Conservation (phyloP, 2,329 filamentous ascomycete species). For the Uncinocarpus reesii region DNA sequence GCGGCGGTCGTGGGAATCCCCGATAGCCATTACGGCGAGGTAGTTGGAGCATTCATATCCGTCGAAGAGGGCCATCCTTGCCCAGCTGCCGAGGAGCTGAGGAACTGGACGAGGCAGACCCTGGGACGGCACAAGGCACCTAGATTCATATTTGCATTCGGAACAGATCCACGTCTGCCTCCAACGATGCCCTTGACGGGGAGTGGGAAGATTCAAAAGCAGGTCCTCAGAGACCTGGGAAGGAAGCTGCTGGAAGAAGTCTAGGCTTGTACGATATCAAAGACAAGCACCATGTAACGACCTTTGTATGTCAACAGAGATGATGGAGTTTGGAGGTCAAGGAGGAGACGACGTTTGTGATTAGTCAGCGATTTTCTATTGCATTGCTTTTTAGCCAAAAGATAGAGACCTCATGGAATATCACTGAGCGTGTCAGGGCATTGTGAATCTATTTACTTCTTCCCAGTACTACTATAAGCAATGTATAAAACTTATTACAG, state of each 20-base stretch:
- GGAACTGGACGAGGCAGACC: slow-evolving; percentile 51
- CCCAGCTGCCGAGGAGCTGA: slow-evolving; percentile 47
- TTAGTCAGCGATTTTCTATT: neutral
- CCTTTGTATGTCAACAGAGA: neutral
- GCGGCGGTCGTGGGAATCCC: slow-evolving; percentile 62
- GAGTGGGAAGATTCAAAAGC: slow-evolving; percentile 60
- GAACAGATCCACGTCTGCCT: slow-evolving; percentile 44
- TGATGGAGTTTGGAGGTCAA: neutral
- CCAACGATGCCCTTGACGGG: slow-evolving; percentile 54
- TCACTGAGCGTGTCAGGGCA: no score
- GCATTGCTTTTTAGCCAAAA: no score
- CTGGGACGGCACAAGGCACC: slow-evolving; percentile 61
- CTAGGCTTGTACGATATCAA: neutral
- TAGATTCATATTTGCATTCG: slow-evolving; percentile 65
- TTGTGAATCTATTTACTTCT: neutral
- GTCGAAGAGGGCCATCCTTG: slow-evolving; percentile 24
- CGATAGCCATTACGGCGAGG: slow-evolving; percentile 62
- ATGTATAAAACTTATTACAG: slow-evolving; percentile 15
- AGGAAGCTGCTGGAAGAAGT: slow-evolving; percentile 32
- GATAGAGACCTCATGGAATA: no score
- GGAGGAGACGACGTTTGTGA: neutral
- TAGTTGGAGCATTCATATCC: slow-evolving; percentile 54
- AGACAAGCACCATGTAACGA: neutral
- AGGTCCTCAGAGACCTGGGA: slow-evolving; percentile 44
- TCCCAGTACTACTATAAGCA: no score